Conservation (phyloP, 169 alveolate genomes). For the Cryptosporidium ryanae region DNA sequence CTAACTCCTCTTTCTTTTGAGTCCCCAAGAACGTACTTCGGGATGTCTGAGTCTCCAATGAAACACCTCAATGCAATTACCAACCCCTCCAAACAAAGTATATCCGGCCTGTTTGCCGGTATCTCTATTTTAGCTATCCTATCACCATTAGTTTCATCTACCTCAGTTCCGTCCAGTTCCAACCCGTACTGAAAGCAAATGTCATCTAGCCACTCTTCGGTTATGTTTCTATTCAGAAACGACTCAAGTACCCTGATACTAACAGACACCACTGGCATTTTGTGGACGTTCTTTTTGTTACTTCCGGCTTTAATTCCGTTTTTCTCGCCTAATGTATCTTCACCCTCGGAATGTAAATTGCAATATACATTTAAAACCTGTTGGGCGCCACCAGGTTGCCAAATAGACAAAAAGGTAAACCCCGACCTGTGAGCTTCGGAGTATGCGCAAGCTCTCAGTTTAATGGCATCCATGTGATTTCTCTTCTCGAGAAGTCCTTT, state of each 20-base stretch:
- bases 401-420: no score
- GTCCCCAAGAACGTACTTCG: constrained; percentile 69
- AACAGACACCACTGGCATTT: constrained; percentile 89
- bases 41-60: constrained; percentile 76
- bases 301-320: no score
- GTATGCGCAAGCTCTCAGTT: no score
- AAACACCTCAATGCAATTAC: constrained; percentile 84
- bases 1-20: constrained; percentile 53
- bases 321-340: no score
- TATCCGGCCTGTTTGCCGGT: constrained; percentile 92
- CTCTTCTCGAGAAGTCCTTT: no score
- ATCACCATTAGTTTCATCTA: constrained; percentile 84
- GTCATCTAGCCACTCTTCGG: constrained; percentile 91
- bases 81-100: constrained; percentile 92
- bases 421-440: no score
- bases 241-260: constrained; percentile 80
- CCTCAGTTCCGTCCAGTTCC: constrained; percentile 93
- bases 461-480: no score
- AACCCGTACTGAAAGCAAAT: constrained; percentile 97
- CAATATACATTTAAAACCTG: no score
- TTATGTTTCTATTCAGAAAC: constrained; percentile 80
- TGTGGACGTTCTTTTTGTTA: no score
- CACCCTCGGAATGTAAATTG: no score
- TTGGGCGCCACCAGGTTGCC: no score
- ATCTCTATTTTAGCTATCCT: constrained; percentile 85